Base-by-base conservation (phyloP, 2,329 filamentous ascomycete genomes). In the Botryosphaeria dothidea region DNA sequence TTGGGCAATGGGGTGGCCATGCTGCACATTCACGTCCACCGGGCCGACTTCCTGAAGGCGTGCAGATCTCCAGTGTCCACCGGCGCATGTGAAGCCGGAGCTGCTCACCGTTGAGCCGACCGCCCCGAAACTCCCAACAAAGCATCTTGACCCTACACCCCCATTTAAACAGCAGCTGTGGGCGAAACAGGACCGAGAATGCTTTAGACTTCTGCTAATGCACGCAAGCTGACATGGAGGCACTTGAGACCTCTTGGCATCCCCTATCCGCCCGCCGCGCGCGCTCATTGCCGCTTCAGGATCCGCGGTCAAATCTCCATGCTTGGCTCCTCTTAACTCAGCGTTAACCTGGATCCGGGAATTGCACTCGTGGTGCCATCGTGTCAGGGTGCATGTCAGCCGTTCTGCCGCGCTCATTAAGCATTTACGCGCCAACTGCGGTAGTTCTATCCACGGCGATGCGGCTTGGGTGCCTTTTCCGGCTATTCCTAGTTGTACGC, bases 41-140 rank as follows among this genome's bases (percentile, higher is more conserved):
- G 56, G 56, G 25, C 56, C 56, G 56, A 60, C 56, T 60, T 31
- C 56, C 56, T 60, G 56, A 60, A 60, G 25, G 27, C 56, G 56
- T 21, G 56, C 56, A 60, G 56, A 60, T 60, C 56, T 60, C 56
- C 56, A 60, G 25, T 19, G 11, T 34, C 56, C 38, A 31, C 21
- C 56, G 41, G 19, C 13, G 11, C 56, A 60, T 46, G 56, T 36
- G 56, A 60, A 48, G 56, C 56, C 56, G 56, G 56, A 29, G 38
- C 25, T 23, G 56, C 56, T 38, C 23, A 45, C 38, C 56, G 56
- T 48, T 60, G 38, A 46, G 41, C 56, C 56, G 56, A 46, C 27
- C 56, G 56, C 56, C 21, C 54, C 54, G 54, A 61, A 46, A 46
- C 43, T n/a, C 57, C 29, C 58, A 51, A 51, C 43, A 51, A 41